A percentile compares a stretch with the other conserved stretches of the same genome.
Conservation (phyloP, 164 flowering plant species). For the Cinnamomum micranthum region DNA sequence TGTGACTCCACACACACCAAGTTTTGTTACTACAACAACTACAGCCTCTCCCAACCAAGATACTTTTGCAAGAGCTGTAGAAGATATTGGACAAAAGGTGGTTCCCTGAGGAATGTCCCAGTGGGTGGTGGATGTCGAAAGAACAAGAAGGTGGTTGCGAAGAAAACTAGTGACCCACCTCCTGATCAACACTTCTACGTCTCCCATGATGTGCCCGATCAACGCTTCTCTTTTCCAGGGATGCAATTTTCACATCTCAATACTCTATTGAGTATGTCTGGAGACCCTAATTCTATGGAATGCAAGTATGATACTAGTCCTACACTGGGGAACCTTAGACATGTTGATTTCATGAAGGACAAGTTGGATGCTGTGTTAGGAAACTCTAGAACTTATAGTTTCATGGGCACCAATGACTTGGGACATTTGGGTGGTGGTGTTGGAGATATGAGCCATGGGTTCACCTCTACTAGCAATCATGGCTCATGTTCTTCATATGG, state of each 20-base stretch:
- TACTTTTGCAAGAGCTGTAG: conserved; percentile 81
- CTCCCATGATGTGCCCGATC: conserved; percentile 29
- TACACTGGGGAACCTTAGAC: conserved; percentile 25
- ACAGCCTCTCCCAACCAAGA: conserved; percentile 77
- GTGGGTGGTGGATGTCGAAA: conserved; percentile 79
- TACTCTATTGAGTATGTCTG: conserved; percentile 18
- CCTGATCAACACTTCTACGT: conserved; percentile 11
- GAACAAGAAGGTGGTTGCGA: conserved; percentile 48
- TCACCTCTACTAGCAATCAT: conserved; percentile 23
- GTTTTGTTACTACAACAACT: conserved; percentile 82
- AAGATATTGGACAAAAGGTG: conserved; percentile 83
- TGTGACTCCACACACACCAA: conserved; percentile 77
- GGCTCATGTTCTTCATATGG: conserved; percentile 13
- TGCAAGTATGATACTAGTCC: background rate
- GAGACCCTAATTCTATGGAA: conserved; percentile 16
- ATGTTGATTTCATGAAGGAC: conserved; percentile 29
- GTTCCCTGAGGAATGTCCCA: conserved; percentile 71
- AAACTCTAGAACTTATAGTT: conserved; percentile 31
- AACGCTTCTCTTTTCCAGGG: conserved; percentile 45
- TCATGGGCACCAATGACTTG: conserved; percentile 28
- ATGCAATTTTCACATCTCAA: conserved; percentile 37
- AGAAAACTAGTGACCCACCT: conserved; percentile 24
- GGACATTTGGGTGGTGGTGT: background rate
- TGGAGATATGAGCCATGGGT: conserved; percentile 22
- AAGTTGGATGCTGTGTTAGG: conserved; percentile 19